Evolutionary conservation across 2,329 filamentous ascomycete genomes (phyloP).

Genomic region (Fusarium setosum): DNA sequence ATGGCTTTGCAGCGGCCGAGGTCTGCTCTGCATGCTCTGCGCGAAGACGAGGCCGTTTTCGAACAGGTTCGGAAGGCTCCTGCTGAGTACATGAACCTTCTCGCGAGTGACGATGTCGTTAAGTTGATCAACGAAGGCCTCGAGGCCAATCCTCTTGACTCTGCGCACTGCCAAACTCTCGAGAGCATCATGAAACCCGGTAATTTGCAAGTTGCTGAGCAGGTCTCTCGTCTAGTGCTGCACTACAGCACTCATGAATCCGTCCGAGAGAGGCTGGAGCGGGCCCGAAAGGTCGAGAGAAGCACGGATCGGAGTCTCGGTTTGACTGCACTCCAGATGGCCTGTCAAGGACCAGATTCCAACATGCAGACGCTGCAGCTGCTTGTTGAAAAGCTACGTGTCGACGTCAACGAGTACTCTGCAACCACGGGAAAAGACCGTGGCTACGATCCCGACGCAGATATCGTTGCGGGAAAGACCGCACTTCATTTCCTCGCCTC

Average conservation of each 20-base stretch:
- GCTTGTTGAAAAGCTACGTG: constrained; percentile 24
- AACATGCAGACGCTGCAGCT: constrained; percentile 25
- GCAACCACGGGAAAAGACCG: not conserved
- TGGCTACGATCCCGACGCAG: accelerated
- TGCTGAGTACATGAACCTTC: not conserved
- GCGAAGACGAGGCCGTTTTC: not conserved
- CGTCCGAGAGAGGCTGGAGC: not conserved
- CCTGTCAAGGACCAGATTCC: constrained; percentile 6
- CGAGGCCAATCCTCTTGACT: not conserved
- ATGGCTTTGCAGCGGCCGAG: constrained; percentile 25
- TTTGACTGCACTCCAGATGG: constrained; percentile 8
- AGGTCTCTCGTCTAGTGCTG: not conserved
- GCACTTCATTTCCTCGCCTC: constrained; percentile 33
- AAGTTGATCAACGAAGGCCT: constrained; percentile 4
- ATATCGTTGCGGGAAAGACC: constrained; percentile 7
- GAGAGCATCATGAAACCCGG: constrained; percentile 9
- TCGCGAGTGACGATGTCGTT: constrained; percentile 2
- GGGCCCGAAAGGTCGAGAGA: not conserved
- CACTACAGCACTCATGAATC: constrained; percentile 15
- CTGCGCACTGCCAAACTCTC: not conserved
- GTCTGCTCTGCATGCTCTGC: not conserved
- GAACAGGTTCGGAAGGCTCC: not conserved
- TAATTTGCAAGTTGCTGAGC: constrained; percentile 3
- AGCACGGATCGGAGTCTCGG: accelerated
- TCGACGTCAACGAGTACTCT: constrained; percentile 23